These are phyloP conservation scores for Neurospora pannonica DNA, from an alignment of 495 filamentous ascomycete genomes.

Conservation along the genomic window DNA sequence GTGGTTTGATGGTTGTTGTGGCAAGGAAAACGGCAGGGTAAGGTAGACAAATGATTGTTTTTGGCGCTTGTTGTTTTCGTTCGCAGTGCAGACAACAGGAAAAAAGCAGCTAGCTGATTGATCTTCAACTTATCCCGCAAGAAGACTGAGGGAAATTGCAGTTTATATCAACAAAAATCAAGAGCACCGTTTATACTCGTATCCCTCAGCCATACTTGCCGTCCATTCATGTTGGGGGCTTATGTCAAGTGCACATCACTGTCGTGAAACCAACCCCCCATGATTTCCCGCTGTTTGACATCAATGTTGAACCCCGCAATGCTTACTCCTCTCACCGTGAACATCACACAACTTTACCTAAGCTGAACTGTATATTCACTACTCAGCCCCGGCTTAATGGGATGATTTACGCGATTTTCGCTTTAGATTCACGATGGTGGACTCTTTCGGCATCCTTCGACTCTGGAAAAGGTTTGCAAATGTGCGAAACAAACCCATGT, in stretches of 20 bases:
- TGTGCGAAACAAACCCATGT: background rate
- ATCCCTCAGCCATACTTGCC: background rate
- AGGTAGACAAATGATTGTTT: background rate
- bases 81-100: background rate
- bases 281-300: background rate
- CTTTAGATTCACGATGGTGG: background rate
- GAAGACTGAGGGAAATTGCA: background rate
- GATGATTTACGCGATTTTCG: background rate
- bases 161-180: background rate
- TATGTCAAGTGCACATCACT: no score
- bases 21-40: background rate
- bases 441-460: background rate
- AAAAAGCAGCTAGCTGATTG: background rate
- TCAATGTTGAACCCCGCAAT: background rate
- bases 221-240: no score
- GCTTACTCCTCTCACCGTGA: background rate
- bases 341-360: background rate
- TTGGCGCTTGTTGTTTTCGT: background rate
- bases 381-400: background rate
- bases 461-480: background rate
- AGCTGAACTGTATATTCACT: background rate
- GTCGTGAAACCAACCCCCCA: background rate
- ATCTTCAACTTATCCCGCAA: background rate
- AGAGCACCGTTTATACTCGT: background rate
- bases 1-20: background rate